A percentile compares a stretch with the other conserved stretches of the same genome.
Conservation (phyloP, 78 protist genomes). For the Capsaspora owczarzaki region DNA sequence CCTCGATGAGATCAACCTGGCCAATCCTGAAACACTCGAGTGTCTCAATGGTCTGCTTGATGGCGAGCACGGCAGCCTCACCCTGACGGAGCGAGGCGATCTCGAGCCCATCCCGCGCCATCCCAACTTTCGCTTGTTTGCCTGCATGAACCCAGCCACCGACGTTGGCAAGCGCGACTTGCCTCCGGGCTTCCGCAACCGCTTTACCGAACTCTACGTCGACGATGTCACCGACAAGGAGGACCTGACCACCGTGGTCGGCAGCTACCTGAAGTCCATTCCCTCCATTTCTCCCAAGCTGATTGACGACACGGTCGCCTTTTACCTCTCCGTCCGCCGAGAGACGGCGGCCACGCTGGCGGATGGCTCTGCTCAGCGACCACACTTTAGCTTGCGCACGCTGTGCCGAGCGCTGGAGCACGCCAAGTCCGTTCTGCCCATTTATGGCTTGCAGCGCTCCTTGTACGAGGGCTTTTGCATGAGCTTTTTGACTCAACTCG, state of each 20-base stretch:
- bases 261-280: conserved; percentile 19
- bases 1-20: conserved; percentile 98
- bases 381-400: conserved; percentile 87
- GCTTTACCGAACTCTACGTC: conserved; percentile 92
- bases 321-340: conserved; percentile 42
- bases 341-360: conserved; percentile 44
- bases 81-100: conserved; percentile 88
- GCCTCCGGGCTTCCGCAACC: conserved; percentile 70
- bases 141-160: conserved; percentile 99
- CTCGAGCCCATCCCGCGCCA: conserved; percentile 72
- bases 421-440: conserved; percentile 1
- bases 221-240: conserved; percentile 55
- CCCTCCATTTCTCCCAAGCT: background rate
- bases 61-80: conserved; percentile 55
- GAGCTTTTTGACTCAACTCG: conserved; percentile 74
- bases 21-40: conserved; percentile 89
- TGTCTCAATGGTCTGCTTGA: conserved; percentile 72
- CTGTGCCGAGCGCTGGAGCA: conserved; percentile 81
- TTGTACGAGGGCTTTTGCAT: conserved; percentile 69
- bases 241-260: conserved; percentile 74
- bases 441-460: conserved; percentile 75
- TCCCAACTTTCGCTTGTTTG: conserved; percentile 90
- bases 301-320: conserved; percentile 52
- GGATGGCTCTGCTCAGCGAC: conserved; percentile 77
- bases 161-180: conserved; percentile 97